Base-by-base conservation (phyloP, 768 basidiomycete genomes). In the Tephrocybe rancida region DNA sequence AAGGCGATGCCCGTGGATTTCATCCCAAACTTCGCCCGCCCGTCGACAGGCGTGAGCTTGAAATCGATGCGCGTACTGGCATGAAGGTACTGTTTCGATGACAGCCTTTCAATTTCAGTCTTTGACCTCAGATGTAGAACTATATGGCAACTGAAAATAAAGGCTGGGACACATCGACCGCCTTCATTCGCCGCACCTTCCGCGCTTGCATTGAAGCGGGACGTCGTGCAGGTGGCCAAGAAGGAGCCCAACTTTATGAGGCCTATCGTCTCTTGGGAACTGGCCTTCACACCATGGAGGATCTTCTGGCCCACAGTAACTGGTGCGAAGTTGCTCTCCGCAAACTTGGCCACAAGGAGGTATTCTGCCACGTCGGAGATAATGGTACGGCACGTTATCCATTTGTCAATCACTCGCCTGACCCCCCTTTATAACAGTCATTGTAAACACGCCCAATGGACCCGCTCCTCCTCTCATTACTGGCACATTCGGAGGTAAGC, bases 361-460 rank as follows among this genome's bases (percentile, higher is more conserved):
- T 92, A 14, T 92, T 92, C 69, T 85, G 85, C 54, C 90, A 92
- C 67, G 88, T 92, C 44, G 90, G 91, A 13, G 83, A 87, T 38
- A 74, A 77, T 55, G 80, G 80, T 75, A 52, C 29, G 8, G 27
- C 7, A 32, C 9, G 27, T 48, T 26, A 27, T 9, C 2, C 11
- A 43, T 48, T 32, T 26, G 14, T 37, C 5, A 19, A 7, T 37
- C 14, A 37, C n/a, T 16, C 11, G 9, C 27, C 26, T 38, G 37
- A 6, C 7, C 26, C 19, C 29, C 30, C 7, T 47, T 61, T 24
- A 21, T 24, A 9, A 7, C 50, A 77, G 76, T 77, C 18, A 64
- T 60, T 19, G 72, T 85, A 44, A 68, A 83, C 41, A 82, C 84
- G 0, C 83, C 84, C 16, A 76, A 72, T 50, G 83, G 83, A 16